Conservation (phyloP, 2,329 filamentous ascomycete species). For the Cercospora zeae-maydis region DNA sequence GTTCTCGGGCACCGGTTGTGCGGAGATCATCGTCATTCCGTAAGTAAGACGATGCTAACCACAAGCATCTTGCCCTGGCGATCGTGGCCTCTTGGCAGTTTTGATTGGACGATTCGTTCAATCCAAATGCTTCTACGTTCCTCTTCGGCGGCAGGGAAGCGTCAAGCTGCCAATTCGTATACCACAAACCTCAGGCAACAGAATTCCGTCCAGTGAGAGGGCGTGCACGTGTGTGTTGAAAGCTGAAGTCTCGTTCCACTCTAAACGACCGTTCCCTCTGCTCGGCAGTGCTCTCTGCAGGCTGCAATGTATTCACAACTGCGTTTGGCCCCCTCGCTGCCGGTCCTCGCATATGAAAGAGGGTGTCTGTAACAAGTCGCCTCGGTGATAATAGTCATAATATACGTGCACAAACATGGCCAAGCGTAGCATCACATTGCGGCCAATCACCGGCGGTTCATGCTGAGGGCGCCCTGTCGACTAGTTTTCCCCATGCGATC, state of each 20-base stretch:
- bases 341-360: not conserved
- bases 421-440: not conserved
- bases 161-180: not conserved
- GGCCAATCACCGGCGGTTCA: not conserved
- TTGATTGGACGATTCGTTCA: constrained; percentile 11
- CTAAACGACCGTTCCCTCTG: not conserved
- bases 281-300: not conserved
- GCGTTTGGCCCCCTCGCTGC: not conserved
- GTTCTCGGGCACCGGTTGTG: constrained; percentile 5
- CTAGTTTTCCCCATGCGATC: not conserved
- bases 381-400: not conserved
- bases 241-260: not conserved
- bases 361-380: not conserved
- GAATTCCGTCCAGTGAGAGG: constrained; percentile 6
- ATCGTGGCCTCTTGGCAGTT: not conserved
- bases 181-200: constrained; percentile 8
- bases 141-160: not conserved
- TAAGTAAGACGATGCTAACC: constrained; percentile 2
- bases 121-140: constrained; percentile 6
- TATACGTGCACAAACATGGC: not conserved
- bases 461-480: not conserved
- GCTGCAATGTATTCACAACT: not conserved
- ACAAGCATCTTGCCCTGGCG: constrained; percentile 4
- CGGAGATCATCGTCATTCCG: constrained; percentile 8
- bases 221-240: not conserved